A percentile compares a stretch with the other conserved stretches of the same genome.
Evolutionary conservation across 31 red algal species (phyloP).

Genomic region (Odonthalia washingtoniensis): DNA sequence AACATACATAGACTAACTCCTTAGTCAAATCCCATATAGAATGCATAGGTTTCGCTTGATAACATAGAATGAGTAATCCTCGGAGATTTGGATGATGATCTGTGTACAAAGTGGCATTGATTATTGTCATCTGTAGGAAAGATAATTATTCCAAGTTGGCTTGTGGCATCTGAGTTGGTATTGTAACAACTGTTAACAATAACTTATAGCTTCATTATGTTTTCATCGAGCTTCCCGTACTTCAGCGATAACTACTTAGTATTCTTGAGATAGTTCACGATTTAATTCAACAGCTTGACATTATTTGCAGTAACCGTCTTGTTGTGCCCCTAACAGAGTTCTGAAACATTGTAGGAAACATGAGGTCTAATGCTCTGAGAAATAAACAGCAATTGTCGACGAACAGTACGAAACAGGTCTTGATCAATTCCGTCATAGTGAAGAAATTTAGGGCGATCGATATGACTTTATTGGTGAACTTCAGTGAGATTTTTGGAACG

Average conservation of each 20-base stretch:
- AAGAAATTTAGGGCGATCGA: background rate
- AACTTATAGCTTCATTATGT: background rate
- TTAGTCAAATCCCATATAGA: background rate
- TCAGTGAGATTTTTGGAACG: too few species aligned
- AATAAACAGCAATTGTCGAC: background rate
- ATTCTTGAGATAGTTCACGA: background rate
- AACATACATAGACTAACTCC: background rate
- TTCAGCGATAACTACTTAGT: background rate
- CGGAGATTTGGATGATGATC: background rate
- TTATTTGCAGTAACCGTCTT: background rate
- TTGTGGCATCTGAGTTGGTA: background rate
- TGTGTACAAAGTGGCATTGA: background rate
- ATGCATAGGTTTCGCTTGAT: background rate
- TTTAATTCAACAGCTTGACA: background rate
- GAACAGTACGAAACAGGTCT: conserved; percentile 1
- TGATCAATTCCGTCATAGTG: background rate
- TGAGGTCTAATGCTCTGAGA: background rate
- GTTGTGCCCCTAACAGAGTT: background rate
- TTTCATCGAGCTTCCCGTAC: background rate
- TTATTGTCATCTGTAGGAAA: background rate
- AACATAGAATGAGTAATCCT: background rate
- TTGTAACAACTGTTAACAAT: background rate
- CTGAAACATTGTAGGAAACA: background rate
- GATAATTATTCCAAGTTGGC: background rate
- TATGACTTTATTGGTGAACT: background rate